Evolutionary conservation across 345 rosid genomes (phyloP).

Genomic region (Pistacia atlantica): DNA sequence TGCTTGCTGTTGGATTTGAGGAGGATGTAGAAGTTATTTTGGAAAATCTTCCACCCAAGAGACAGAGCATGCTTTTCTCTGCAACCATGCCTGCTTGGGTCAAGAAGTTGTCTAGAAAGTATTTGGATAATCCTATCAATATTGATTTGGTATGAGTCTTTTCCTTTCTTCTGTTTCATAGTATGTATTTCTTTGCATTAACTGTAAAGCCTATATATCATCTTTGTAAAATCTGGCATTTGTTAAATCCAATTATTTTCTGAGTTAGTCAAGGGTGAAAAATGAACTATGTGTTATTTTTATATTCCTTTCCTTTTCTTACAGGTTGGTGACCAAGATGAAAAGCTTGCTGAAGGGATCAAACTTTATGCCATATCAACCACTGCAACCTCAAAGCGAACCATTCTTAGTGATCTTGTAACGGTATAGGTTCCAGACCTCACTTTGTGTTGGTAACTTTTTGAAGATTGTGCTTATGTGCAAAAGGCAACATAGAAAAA

Average conservation of each 20-base stretch:
- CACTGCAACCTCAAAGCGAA: constrained; percentile 76
- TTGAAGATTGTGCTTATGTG: neutral
- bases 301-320: constrained; percentile 7
- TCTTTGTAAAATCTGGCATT: neutral
- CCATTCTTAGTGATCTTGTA: constrained; percentile 87
- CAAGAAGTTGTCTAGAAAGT: constrained; percentile 86
- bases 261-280: neutral
- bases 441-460: constrained; percentile 3
- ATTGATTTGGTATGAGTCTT: constrained; percentile 74
- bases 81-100: constrained; percentile 99
- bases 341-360: constrained; percentile 95
- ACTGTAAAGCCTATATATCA: neutral
- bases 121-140: constrained; percentile 84
- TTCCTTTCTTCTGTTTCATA: neutral
- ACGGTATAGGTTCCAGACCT: constrained; percentile 48
- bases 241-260: neutral
- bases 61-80: constrained; percentile 99
- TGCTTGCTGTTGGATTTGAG: constrained; percentile 99
- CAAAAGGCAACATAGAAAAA: neutral
- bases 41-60: constrained; percentile 76
- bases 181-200: neutral
- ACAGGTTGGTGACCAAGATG: constrained; percentile 94
- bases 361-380: constrained; percentile 82
- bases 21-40: constrained; percentile 89
- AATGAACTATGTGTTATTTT: neutral